Evolutionary conservation across 306 rosid genomes (phyloP).

Genomic region (Rubus idaeus): DNA sequence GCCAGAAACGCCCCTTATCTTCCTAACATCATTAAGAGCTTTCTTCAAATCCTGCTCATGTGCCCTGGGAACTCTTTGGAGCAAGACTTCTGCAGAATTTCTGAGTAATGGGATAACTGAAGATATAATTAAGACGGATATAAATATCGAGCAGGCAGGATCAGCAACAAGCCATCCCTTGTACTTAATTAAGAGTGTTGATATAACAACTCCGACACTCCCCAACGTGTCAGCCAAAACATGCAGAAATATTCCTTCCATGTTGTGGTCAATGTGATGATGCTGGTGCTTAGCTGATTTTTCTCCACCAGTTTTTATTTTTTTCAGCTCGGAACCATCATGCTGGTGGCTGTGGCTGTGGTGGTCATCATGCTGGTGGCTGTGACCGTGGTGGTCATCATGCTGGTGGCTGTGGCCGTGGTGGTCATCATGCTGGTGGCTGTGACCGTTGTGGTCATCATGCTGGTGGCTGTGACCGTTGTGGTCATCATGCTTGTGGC

Average conservation of each 20-base stretch:
- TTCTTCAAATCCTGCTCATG: constrained; percentile 58
- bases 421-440: constrained; percentile 14
- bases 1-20: constrained; percentile 64
- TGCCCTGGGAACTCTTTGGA: constrained; percentile 80
- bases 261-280: constrained; percentile 92
- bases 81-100: constrained; percentile 86
- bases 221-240: constrained; percentile 97
- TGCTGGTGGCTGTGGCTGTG: constrained; percentile 7
- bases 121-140: constrained; percentile 74
- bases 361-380: constrained; percentile 8
- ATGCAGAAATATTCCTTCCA: constrained; percentile 97
- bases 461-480: constrained; percentile 18
- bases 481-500: constrained; percentile 9
- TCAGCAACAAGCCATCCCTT: constrained; percentile 96
- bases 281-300: constrained; percentile 47
- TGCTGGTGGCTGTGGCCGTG: constrained; percentile 18
- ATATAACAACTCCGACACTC: constrained; percentile 93
- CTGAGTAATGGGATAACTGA: constrained; percentile 88
- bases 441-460: constrained; percentile 22
- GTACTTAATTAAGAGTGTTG: constrained; percentile 85
- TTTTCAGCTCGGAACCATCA: constrained; percentile 25
- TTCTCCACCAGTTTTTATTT: constrained; percentile 15
- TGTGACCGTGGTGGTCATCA: constrained; percentile 22
- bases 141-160: constrained; percentile 94
- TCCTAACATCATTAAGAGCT: constrained; percentile 50